Conservation (phyloP, 371 early-diverging fungal species). For the Rhizopus arrhizus region DNA sequence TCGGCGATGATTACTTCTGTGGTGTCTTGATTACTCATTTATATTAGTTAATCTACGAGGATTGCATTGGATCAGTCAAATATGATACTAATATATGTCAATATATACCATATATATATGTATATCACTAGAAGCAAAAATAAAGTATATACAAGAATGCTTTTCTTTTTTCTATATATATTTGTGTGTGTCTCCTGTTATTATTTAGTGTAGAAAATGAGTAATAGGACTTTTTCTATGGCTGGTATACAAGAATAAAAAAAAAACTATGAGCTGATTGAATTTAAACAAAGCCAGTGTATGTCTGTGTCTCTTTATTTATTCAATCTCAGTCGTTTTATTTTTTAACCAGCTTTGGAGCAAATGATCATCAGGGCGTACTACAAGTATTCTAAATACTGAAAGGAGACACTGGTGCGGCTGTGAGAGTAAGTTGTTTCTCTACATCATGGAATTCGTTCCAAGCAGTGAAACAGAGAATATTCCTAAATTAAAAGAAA, state of each 20-base stretch:
- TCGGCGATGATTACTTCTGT: background rate
- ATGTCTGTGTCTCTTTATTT: too few species aligned
- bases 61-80: background rate
- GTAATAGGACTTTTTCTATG: background rate
- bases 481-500: too few species aligned
- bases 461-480: too few species aligned
- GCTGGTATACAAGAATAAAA: background rate
- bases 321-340: too few species aligned
- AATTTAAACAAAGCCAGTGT: conserved; percentile 4
- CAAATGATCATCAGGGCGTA: too few species aligned
- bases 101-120: background rate
- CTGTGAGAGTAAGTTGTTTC: too few species aligned
- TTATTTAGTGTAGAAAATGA: background rate
- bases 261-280: conserved; percentile 1
- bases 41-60: background rate
- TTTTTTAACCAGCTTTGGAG: too few species aligned
- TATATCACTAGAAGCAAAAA: background rate
- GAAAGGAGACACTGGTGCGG: too few species aligned
- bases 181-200: background rate
- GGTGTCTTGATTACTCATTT: conserved; percentile 2
- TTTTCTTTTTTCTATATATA: background rate
- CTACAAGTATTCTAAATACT: too few species aligned
- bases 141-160: background rate
- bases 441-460: too few species aligned
- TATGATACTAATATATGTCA: background rate